phyloP scores from a whole-genome alignment of 2,329 filamentous ascomycete genomes.

The Monosporascus cannonballus region DNA sequence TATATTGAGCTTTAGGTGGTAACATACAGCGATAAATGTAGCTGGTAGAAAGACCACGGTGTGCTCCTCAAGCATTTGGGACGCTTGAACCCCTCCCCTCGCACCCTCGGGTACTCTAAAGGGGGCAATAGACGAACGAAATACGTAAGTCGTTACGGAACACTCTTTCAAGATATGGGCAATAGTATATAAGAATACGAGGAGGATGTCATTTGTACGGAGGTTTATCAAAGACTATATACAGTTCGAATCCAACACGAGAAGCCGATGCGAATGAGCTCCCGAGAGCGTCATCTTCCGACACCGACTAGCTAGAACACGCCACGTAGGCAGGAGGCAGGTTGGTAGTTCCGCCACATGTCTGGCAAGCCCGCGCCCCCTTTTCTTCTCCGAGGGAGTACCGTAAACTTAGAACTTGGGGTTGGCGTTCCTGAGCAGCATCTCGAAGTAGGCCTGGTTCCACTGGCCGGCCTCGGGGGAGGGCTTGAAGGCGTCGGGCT shows the following conservation, averaged over 20 bases:
- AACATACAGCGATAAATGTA: too few relatives aligned
- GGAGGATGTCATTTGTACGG: too few relatives aligned
- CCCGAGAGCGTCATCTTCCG: not conserved
- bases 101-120: too few relatives aligned
- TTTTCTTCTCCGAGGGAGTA: not conserved
- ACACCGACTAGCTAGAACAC: not conserved
- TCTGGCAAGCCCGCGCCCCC: not conserved
- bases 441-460: slow-evolving; percentile 59
- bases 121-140: too few relatives aligned
- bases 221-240: not conserved
- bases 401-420: slow-evolving; percentile 35
- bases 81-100: too few relatives aligned
- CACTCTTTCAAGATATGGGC: too few relatives aligned
- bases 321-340: not conserved
- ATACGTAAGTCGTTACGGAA: too few relatives aligned
- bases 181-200: too few relatives aligned
- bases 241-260: not conserved
- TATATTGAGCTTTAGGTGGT: too few relatives aligned
- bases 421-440: slow-evolving; percentile 49
- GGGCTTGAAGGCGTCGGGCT: slow-evolving; percentile 50
- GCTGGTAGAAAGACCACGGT: too few relatives aligned
- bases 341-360: not conserved
- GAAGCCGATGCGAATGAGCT: not conserved
- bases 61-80: too few relatives aligned
- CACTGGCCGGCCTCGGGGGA: slow-evolving; percentile 67